phyloP scores from a whole-genome alignment of 2,329 filamentous ascomycete genomes.

The Ilyonectria robusta region DNA sequence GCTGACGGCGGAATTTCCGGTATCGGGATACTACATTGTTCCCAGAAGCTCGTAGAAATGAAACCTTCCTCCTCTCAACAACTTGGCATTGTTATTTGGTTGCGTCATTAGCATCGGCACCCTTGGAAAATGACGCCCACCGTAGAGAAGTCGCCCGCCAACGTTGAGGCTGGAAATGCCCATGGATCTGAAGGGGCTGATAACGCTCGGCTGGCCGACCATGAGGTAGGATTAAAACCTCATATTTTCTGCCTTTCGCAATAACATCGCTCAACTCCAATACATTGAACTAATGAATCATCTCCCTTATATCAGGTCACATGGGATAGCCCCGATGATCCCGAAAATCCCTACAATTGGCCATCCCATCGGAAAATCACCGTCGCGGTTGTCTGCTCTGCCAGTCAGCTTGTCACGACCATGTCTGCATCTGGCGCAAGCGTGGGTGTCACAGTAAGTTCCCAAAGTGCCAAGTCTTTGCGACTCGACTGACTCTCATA shows the following conservation, averaged over 20 bases:
- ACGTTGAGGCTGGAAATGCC: background rate
- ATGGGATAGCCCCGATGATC: slow-evolving; percentile 70
- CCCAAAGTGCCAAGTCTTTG: accelerated
- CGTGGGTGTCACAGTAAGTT: slow-evolving; percentile 49
- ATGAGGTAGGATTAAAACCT: background rate
- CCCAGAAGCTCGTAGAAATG: background rate
- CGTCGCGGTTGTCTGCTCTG: slow-evolving; percentile 51
- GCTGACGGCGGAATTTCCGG: background rate
- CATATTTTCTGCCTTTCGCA: background rate
- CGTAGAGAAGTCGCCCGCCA: background rate
- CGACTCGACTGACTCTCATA: slow-evolving; percentile 24
- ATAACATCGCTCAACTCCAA: background rate
- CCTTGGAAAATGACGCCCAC: background rate
- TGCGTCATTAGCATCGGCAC: background rate
- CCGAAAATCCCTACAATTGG: slow-evolving; percentile 77
- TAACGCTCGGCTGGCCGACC: background rate
- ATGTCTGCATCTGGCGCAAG: slow-evolving; percentile 49
- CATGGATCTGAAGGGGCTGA: background rate
- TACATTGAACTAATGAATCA: background rate
- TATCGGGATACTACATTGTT: background rate
- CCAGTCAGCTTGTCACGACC: slow-evolving; percentile 53
- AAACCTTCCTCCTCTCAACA: background rate
- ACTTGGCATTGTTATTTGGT: background rate
- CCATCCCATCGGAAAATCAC: slow-evolving; percentile 46
- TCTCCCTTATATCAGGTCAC: slow-evolving; percentile 19